Evolutionary conservation across 139 green algal species (phyloP), one percentile per base, ranked within the genome.

Genomic region (Ulvella scutata): DNA sequence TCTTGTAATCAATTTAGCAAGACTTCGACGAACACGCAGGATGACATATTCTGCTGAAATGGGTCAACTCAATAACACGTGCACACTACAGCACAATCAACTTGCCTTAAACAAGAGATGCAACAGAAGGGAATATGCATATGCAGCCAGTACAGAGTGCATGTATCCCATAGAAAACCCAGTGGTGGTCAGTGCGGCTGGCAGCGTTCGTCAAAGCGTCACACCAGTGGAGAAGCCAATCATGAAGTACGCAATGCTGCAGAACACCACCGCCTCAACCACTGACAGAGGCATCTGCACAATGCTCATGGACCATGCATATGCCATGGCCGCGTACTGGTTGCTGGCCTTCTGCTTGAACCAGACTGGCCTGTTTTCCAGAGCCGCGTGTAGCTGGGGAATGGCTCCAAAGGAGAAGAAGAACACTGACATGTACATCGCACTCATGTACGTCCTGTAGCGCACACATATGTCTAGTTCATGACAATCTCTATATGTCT

Each of bases 281-380:
- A 87, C 43, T 17, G 77, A 81, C 43, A 84, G 81, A 0, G 87
- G 87, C 2, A 95, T 77, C 51, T 78, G 67, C 34, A 78, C 39
- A 28, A 78, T 33, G 51, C 51, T 67, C 51, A 67, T 67, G 13
- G 51, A 67, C 51, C 51, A 67, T 26, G 51, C 51, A 26, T 85
- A 90, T 4, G 80, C 74, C 35, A 44, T 84, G 10, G 84, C 43
- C 0, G 86, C 80, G 72, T 87, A 92, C 73, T 92, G 86, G 61
- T 80, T 39, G 62, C 83, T 80, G 79, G 90, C 79, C 6, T 88
- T 79, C 73, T 96, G 90, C 82, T 93, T 93, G 84, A 86, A 96
- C 77, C 89, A 95, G 23, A 96, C 82, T 6, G 78, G 62, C 73
- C 87, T 89, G 62, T 51, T 85, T 2, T 44, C 35, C n/a, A 89